A percentile compares a stretch with the other conserved stretches of the same genome.
Evolutionary conservation across 495 filamentous ascomycete species (phyloP).

Genomic region (Aspergillus homomorphus): DNA sequence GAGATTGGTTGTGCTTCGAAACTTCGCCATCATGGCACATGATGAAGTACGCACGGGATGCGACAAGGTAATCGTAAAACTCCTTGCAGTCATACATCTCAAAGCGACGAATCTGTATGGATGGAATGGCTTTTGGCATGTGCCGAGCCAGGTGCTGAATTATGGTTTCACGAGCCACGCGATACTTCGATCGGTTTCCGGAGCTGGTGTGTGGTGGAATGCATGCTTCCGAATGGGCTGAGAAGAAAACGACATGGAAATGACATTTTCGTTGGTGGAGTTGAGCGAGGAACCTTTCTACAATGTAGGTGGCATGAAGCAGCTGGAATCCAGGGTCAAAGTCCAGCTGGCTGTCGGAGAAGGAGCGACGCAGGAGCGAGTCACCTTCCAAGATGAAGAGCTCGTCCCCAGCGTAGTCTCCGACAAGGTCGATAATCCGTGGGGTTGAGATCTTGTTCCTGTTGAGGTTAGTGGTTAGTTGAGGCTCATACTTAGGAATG

Average conservation of each 20-base stretch:
- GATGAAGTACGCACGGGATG: constrained; percentile 58
- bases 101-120: constrained; percentile 46
- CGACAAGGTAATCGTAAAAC: constrained; percentile 53
- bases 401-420: constrained; percentile 72
- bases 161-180: constrained; percentile 58
- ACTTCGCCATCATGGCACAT: constrained; percentile 63
- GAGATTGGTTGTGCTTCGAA: background rate
- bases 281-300: constrained; percentile 60
- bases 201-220: constrained; percentile 8
- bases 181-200: constrained; percentile 44
- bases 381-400: constrained; percentile 73
- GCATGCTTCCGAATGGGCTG: constrained; percentile 26
- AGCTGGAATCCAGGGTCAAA: constrained; percentile 66
- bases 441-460: constrained; percentile 22
- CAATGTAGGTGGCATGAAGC: constrained; percentile 64
- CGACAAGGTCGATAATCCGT: constrained; percentile 36
- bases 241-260: constrained; percentile 69
- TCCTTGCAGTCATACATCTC: constrained; percentile 34
- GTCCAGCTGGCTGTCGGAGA: constrained; percentile 58
- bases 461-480: background rate
- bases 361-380: constrained; percentile 60
- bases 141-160: constrained; percentile 56
- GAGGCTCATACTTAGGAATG: background rate
- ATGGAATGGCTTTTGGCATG: constrained; percentile 23
- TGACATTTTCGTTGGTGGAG: constrained; percentile 60